Evolutionary conservation across 2,329 filamentous ascomycete species (phyloP).

Genomic region (Coniochaeta sp.): DNA sequence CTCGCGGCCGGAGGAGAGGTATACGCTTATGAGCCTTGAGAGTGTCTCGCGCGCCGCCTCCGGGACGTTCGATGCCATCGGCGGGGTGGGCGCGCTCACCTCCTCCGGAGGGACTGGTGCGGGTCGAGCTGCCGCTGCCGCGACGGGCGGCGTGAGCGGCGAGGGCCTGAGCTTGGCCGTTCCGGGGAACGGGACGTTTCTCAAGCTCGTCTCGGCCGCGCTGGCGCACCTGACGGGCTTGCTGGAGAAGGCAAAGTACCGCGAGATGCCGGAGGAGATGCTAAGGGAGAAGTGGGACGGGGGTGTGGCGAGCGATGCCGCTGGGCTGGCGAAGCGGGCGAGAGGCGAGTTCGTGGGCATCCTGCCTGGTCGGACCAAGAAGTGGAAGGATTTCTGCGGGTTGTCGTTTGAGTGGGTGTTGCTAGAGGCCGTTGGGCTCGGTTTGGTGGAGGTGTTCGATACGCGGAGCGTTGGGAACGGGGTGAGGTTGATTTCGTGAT

Average conservation of each 20-base stretch:
- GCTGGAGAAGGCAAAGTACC: conserved; percentile 50
- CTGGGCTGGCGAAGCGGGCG: conserved; percentile 29
- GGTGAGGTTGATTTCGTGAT: conserved; percentile 33
- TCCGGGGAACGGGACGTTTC: conserved; percentile 57
- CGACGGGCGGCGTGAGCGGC: neutral
- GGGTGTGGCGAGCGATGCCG: conserved; percentile 36
- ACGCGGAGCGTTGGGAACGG: conserved; percentile 66
- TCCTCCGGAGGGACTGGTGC: conserved; percentile 49
- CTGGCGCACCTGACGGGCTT: conserved; percentile 54
- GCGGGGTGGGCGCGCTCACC: conserved; percentile 58
- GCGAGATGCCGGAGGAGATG: conserved; percentile 54
- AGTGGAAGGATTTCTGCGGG: conserved; percentile 65
- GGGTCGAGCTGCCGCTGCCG: conserved; percentile 23
- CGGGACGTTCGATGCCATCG: conserved; percentile 61
- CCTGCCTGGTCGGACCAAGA: conserved; percentile 53
- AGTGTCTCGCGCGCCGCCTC: conserved; percentile 58
- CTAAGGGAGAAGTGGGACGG: conserved; percentile 66
- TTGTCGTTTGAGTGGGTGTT: conserved; percentile 65
- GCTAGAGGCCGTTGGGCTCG: conserved; percentile 62
- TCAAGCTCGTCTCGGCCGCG: conserved; percentile 56
- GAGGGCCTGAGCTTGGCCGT: conserved; percentile 48
- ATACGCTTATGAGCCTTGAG: conserved; percentile 52
- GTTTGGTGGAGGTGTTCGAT: conserved; percentile 66
- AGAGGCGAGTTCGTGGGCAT: conserved; percentile 50
- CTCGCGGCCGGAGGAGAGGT: conserved; percentile 43